Conservation (phyloP, 1,284 basidiomycete species). For the Stygiomarasmius scandens region DNA sequence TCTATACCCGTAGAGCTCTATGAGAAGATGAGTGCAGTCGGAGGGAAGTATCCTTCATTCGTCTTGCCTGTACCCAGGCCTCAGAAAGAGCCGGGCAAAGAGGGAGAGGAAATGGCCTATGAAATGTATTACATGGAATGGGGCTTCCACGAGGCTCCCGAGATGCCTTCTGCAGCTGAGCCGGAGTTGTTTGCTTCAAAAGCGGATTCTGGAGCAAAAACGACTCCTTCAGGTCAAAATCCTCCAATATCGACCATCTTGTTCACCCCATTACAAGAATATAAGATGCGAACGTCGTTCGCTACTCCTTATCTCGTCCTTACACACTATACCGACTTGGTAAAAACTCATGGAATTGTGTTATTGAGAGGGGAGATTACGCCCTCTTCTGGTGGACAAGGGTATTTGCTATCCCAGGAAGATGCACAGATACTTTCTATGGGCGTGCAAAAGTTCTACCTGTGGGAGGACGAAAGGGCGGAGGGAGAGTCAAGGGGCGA, state of each 20-base stretch:
- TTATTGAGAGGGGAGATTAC: conserved; percentile 94
- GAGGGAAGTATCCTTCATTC: conserved; percentile 72
- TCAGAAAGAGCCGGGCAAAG: conserved; percentile 29
- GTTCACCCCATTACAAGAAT: conserved; percentile 94
- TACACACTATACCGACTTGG: conserved; percentile 92
- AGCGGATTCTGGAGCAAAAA: conserved; percentile 25
- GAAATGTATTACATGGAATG: conserved; percentile 92
- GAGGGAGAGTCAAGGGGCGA: conserved; percentile 36
- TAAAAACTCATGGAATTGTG: conserved; percentile 78
- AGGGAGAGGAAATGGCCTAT: conserved; percentile 53
- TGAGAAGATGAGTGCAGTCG: conserved; percentile 65
- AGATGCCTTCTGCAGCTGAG: conserved; percentile 39
- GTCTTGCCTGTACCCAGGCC: conserved; percentile 75
- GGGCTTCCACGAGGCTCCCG: conserved; percentile 73
- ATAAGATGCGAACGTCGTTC: conserved; percentile 85
- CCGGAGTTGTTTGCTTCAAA: conserved; percentile 22
- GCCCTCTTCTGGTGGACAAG: conserved; percentile 49
- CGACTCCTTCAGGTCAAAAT: conserved; percentile 34
- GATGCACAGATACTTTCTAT: conserved; percentile 84
- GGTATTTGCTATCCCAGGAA: conserved; percentile 70
- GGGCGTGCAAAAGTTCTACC: conserved; percentile 82
- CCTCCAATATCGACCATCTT: conserved; percentile 72
- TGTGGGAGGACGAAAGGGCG: conserved; percentile 50
- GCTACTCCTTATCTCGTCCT: conserved; percentile 91
- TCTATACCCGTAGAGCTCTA: conserved; percentile 77